A percentile compares a stretch with the other conserved stretches of the same genome.
These are phyloP conservation scores for Pyrenula massariospora DNA, from an alignment of 495 filamentous ascomycete genomes.

Conservation along the genomic window DNA sequence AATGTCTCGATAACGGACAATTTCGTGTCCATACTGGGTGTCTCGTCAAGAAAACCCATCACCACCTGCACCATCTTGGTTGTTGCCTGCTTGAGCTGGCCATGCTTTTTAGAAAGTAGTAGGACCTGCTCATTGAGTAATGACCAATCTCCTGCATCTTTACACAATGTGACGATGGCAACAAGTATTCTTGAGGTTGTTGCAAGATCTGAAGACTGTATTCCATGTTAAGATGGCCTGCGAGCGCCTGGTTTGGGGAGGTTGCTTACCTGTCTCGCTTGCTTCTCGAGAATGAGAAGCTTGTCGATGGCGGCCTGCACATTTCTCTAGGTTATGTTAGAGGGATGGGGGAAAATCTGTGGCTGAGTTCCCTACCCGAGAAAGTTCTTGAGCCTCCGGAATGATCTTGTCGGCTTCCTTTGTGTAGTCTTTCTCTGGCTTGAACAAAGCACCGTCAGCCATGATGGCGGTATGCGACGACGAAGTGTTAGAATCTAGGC, in stretches of 20 bases:
- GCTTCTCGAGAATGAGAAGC: constrained; percentile 82
- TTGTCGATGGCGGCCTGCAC: constrained; percentile 83
- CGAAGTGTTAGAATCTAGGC: too few species aligned
- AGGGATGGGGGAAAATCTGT: constrained; percentile 6
- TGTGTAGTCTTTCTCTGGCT: constrained; percentile 67
- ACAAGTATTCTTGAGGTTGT: constrained; percentile 84
- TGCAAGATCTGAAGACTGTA: constrained; percentile 81
- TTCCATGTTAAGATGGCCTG: neutral
- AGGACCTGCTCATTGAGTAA: constrained; percentile 93
- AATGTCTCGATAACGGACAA: constrained; percentile 87
- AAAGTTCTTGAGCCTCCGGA: constrained; percentile 76
- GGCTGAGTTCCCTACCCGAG: constrained; percentile 62
- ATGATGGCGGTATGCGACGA: constrained; percentile 36
- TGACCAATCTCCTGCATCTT: constrained; percentile 82
- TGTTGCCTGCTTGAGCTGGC: constrained; percentile 95
- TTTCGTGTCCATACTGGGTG: constrained; percentile 73
- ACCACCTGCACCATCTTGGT: constrained; percentile 98
- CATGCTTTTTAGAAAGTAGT: constrained; percentile 96
- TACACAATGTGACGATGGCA: constrained; percentile 85
- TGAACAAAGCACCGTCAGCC: constrained; percentile 47
- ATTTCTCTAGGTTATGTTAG: constrained; percentile 44
- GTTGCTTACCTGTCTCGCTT: constrained; percentile 73
- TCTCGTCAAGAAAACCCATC: constrained; percentile 79
- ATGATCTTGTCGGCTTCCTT: constrained; percentile 88
- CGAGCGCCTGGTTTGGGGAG: neutral